Conservation (phyloP, 768 basidiomycete species). For the Suillus discolor region DNA sequence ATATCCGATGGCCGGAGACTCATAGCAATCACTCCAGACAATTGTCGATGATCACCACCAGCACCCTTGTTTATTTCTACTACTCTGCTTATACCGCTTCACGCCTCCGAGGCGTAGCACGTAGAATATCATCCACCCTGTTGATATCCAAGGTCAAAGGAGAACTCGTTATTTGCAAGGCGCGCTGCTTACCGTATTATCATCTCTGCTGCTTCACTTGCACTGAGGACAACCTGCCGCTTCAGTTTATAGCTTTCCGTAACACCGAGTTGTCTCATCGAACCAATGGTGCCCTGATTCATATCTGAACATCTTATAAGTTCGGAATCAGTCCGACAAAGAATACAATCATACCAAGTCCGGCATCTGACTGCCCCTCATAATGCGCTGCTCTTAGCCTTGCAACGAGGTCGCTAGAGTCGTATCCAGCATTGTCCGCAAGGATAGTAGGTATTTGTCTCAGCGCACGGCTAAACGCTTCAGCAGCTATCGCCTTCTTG, state of each 20-base stretch:
- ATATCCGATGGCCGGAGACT: too few species aligned
- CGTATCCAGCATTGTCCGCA: constrained; percentile 97
- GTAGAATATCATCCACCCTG: constrained; percentile 91
- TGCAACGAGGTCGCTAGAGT: constrained; percentile 94
- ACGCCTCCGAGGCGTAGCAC: constrained; percentile 83
- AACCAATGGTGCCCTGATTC: constrained; percentile 38
- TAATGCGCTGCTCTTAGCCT: constrained; percentile 92
- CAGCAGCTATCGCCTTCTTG: constrained; percentile 94
- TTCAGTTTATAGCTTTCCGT: constrained; percentile 99
- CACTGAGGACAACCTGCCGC: constrained; percentile 90
- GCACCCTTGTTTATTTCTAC: neutral
- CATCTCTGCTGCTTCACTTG: constrained; percentile 99
- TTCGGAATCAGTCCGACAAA: neutral
- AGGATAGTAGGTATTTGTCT: constrained; percentile 96
- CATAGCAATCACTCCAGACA: neutral
- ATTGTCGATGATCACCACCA: neutral
- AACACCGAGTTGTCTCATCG: constrained; percentile 85
- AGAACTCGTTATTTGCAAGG: constrained; percentile 1
- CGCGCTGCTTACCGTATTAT: constrained; percentile 74
- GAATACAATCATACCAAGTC: constrained; percentile 64
- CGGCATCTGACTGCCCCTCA: constrained; percentile 83
- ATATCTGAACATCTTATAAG: constrained; percentile 28
- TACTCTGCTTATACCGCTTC: constrained; percentile 62
- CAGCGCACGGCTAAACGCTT: constrained; percentile 87
- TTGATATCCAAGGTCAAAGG: constrained; percentile 12